These are phyloP conservation scores for Neurospora hispaniola DNA, from an alignment of 495 filamentous ascomycete species.

Conservation along the genomic window DNA sequence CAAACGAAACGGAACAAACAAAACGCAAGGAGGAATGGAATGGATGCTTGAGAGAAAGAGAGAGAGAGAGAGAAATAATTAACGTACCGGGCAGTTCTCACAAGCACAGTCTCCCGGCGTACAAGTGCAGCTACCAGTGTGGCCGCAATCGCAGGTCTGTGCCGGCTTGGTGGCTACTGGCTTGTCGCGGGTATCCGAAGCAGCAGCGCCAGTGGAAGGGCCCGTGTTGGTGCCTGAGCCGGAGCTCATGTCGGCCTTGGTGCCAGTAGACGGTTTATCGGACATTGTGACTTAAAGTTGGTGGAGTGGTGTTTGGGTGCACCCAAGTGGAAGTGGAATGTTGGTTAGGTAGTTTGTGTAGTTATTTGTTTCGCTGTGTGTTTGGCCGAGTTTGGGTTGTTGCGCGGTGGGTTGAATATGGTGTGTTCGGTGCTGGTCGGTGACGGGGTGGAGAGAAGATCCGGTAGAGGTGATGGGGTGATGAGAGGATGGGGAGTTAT, in stretches of 20 bases:
- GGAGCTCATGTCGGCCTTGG: neutral
- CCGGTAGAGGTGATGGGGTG: neutral
- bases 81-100: conserved; percentile 11
- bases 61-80: too few species aligned
- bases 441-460: neutral
- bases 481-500: neutral
- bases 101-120: conserved; percentile 15
- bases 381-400: neutral
- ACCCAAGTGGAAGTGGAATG: neutral
- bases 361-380: neutral
- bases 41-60: too few species aligned
- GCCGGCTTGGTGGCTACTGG: neutral
- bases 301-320: neutral
- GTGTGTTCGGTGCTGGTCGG: neutral
- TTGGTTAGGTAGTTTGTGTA: neutral
- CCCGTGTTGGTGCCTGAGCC: neutral
- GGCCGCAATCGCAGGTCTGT: conserved; percentile 7
- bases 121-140: conserved; percentile 12
- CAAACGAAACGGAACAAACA: too few species aligned
- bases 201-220: neutral
- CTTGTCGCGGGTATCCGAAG: neutral
- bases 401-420: neutral
- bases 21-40: too few species aligned
- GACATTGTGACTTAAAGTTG: neutral
- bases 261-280: neutral